Base-by-base conservation (phyloP, 352 stramenopile genomes). In the Pythium apleroticum region DNA sequence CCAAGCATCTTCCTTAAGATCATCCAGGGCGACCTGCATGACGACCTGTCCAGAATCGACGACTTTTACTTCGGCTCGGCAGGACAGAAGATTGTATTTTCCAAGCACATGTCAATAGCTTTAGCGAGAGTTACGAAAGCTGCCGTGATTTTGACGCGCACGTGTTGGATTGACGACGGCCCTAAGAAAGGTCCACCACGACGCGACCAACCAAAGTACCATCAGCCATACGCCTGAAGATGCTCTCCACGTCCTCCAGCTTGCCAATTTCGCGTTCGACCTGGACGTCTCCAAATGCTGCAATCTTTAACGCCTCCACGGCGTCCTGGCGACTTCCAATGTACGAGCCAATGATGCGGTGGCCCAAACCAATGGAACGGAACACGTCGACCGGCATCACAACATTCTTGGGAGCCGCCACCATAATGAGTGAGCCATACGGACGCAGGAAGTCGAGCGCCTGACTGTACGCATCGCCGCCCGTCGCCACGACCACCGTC, bases 401-500 rank as follows among this genome's bases (percentile, higher is more conserved):
- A 10, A 10, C 15, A 15, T 39, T 10, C 8, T 39, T 39, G 8
- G 3, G 33, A 15, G 33, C 33, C 11, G 8, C 33, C 2, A 39
- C 33, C 33, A 39, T 39, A 2, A 39, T 15, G 2, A 39, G 8
- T 1, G 71, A 82, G 25, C 90, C 90, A 35, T 85, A 73, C 28
- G 78, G 70, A 63, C 81, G 80, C 25, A 97, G 57, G 45, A 92
- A 81, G 25, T 71, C 60, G 25, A 91, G 55, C 11, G 87, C 75
- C 17, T 83, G 63, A 8, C 77, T 73, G 64, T 93, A 80, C n/a
- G 79, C 69, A 22, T 69, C 69, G 22, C 81, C 77, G 10, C 75
- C 63, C 7, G 88, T 77, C 11, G 89, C 90, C 45, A 95, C 82
- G 2, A 97, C 60, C 37, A 97, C 76, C 5, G 84, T 65, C 52